Base-by-base conservation (phyloP, 2,329 filamentous ascomycete genomes). In the Stagonosporopsis rhizophila region DNA sequence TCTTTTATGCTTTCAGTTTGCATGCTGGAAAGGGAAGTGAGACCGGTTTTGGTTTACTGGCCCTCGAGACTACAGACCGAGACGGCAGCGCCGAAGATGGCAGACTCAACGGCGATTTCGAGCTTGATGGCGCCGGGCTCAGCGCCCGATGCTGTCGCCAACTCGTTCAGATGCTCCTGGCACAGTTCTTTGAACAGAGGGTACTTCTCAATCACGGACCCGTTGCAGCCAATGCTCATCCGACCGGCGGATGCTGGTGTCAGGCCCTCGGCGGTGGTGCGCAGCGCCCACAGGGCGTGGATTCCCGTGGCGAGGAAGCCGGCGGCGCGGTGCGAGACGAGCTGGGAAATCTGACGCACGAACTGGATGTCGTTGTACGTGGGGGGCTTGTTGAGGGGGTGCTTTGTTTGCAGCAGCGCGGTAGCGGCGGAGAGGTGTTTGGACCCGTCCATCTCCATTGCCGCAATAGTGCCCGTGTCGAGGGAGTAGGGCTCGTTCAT, bases 151-250 rank as follows among this genome's bases (percentile, higher is more conserved):
- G 67, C 71, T 54, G 61, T 75, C 44, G 66, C 81, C 8, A 93
- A 77, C 35, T 80, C 77, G 66, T 91, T 80, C 42, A 93, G 76
- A 64, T 87, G 86, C 6, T 71, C 71, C 72, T 93, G 89, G 67
- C 87, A 88, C 38, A 78, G 81, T 28, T 74, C 75, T 20, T 83
- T 79, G 73, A 92, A 94, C 7, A 80, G 79, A 0, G 90, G 89
- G 69, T 93, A 94, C 65, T 88, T 87, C 75, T 93, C 89, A 47
- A 93, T 87, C 45, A 94, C 89, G 25, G 87, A 89, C 40, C 90
- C 90, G 69, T 91, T 92, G 75, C 89, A 93, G 3, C 89, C 89
- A n/a, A 94, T 79, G 37, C 78, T 78, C 48, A 80, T 72, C 56
- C 70, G 73, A 20, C 71, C 76, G 7, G 71, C 72, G 17, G 67